phyloP scores from a whole-genome alignment of 345 rosid genomes.

The Isatis tinctoria region DNA sequence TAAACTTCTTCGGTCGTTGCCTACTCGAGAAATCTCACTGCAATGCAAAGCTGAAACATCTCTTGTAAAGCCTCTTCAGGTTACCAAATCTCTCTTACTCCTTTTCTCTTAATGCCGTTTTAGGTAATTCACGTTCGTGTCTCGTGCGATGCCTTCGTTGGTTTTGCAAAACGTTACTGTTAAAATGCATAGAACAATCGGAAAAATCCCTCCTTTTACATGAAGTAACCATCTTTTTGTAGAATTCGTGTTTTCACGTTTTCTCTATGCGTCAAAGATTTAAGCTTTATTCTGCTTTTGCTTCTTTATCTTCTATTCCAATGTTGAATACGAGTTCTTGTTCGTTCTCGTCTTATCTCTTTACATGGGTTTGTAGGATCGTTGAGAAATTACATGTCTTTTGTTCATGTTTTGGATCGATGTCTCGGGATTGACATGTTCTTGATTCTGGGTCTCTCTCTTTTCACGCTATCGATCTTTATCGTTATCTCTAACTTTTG shows the following conservation, averaged over 20 bases:
- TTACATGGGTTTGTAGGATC: slow-evolving; percentile 35
- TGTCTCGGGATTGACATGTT: slow-evolving; percentile 16
- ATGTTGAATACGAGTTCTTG: slow-evolving; percentile 18
- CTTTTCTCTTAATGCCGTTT: neutral
- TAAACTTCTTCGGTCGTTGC: slow-evolving; percentile 14
- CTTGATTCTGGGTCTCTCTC: slow-evolving; percentile 20
- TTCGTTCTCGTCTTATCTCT: slow-evolving; percentile 15
- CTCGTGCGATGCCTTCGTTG: neutral
- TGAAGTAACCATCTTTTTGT: slow-evolving; percentile 36
- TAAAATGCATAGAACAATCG: slow-evolving; percentile 9
- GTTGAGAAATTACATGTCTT: slow-evolving; percentile 9
- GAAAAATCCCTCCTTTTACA: slow-evolving; percentile 19
- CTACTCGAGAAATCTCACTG: slow-evolving; percentile 14
- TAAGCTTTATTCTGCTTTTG: slow-evolving; percentile 1
- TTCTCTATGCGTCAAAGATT: slow-evolving; percentile 9
- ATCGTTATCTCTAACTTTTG: neutral
- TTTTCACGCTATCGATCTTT: neutral
- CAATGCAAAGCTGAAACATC: slow-evolving; percentile 21
- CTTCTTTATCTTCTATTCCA: neutral
- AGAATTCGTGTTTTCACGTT: slow-evolving; percentile 36
- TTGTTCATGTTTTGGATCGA: slow-evolving; percentile 22
- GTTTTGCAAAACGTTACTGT: slow-evolving; percentile 8
- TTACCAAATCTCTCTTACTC: neutral
- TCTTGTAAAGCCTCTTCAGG: neutral
- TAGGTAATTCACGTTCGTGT: slow-evolving; percentile 16